Percentiles rank a stretch among this genome's conserved stretches.
These are phyloP conservation scores for Wickerhamiella spandovensis DNA, from an alignment of 805 yeast species.

Conservation along the genomic window DNA sequence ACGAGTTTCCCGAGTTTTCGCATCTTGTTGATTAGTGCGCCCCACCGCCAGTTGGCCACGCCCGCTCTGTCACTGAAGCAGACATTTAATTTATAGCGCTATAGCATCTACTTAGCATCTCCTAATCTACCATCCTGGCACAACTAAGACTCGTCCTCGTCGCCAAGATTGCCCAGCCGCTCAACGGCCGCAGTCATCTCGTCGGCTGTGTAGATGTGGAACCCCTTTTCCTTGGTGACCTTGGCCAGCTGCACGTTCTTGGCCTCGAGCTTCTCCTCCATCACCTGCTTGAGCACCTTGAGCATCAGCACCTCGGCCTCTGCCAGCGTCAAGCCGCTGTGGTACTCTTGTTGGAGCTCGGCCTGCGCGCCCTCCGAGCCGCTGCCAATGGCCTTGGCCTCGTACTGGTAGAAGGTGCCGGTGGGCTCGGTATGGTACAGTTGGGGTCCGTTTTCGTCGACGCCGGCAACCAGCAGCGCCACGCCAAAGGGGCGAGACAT, in stretches of 20 bases:
- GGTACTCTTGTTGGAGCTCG: slow-evolving; percentile 93
- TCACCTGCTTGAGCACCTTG: slow-evolving; percentile 88
- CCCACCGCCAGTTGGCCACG: not conserved
- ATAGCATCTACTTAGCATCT: not conserved
- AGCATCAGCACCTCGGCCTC: slow-evolving; percentile 88
- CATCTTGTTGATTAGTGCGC: slow-evolving; percentile 47
- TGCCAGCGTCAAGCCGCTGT: slow-evolving; percentile 66
- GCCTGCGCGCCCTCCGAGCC: slow-evolving; percentile 99
- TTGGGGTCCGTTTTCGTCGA: slow-evolving; percentile 93
- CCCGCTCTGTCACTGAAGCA: no score
- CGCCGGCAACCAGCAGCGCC: slow-evolving; percentile 89
- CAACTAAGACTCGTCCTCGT: slow-evolving; percentile 16
- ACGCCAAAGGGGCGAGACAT: slow-evolving; percentile 99
- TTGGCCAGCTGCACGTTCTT: slow-evolving; percentile 91
- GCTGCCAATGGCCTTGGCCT: slow-evolving; percentile 97
- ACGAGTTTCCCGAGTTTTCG: slow-evolving; percentile 86
- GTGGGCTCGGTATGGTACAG: slow-evolving; percentile 97
- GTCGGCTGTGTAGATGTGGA: slow-evolving; percentile 69
- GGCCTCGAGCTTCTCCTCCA: slow-evolving; percentile 96
- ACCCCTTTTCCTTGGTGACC: slow-evolving; percentile 77
- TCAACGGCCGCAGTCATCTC: slow-evolving; percentile 74
- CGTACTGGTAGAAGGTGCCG: slow-evolving; percentile 94
- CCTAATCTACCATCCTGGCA: not conserved
- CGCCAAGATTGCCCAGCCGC: slow-evolving; percentile 45
- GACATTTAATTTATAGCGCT: not conserved